Base-by-base conservation (phyloP, 805 yeast species). In the Metschnikowia arizonensis region DNA sequence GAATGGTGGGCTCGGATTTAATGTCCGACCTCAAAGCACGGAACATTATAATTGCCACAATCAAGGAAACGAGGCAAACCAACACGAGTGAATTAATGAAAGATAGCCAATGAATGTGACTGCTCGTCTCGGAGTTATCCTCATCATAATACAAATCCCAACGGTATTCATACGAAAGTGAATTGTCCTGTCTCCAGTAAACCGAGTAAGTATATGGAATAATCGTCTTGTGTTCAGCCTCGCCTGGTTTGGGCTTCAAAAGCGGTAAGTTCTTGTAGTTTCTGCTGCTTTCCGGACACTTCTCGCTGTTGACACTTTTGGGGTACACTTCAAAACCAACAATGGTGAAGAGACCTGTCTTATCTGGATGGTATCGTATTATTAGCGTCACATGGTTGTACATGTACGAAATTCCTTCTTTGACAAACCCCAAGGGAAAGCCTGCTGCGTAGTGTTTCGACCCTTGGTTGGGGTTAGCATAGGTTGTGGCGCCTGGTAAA, bases 311-410 rank as follows among this genome's bases (percentile, higher is more conserved):
- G 10, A 85, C 90, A 44, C 93, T 84, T 60, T 80, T 83, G 9
- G 96, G 96, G 59, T 88, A 88, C 11, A 88, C 86, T 65, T 88
- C 97, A 55, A 89, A 85, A 0, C 96, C 97, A 15, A 88, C 95
- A 54, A 88, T 86, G 3, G 86, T 73, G 51, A 74, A 70, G 40
- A 66, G 47, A 1, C 60, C 58, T 0, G 58, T 69, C 69, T 40
- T 68, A 15, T 66, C 72, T 5, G 49, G 49, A 54, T 87, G 84
- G 65, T 80, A 85, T 56, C 96, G 74, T 34, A 88, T 73, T 11
- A 89, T 91, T 44, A 88, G 57, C 83, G 84, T 84, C 8, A 85
- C 81, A 61, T 89, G 96, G 60, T 87, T 88, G 63, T 89, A 79
- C 25, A 88, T 50, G 58, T 78, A 85, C 4, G 82, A 69, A 5